Conservation (phyloP, 2,329 filamentous ascomycete species). For the Knufia petricola region DNA sequence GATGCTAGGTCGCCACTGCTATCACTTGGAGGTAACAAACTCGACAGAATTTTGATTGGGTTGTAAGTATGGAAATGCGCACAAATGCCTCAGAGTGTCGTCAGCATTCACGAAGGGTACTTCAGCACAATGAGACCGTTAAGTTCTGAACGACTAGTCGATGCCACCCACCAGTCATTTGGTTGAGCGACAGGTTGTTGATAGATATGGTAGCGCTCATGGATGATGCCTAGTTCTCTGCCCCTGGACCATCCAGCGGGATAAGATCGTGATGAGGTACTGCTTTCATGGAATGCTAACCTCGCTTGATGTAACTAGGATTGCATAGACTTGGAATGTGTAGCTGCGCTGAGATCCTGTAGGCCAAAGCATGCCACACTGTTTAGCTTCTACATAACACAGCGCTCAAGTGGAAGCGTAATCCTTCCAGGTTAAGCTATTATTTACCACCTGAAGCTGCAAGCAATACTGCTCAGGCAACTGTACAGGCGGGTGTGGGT, state of each 20-base stretch:
- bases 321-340: conserved; percentile 4
- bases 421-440: conserved; percentile 2
- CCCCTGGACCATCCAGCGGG: not conserved
- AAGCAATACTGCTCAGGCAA: conserved; percentile 3
- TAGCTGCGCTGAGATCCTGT: conserved; percentile 3
- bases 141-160: conserved; percentile 2
- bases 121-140: too few relatives aligned
- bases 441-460: not conserved
- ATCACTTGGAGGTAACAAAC: conserved; percentile 3
- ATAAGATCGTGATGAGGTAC: conserved; percentile 2
- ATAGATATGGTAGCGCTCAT: conserved; percentile 4
- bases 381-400: conserved; percentile 3
- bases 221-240: conserved; percentile 3
- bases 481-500: not conserved
- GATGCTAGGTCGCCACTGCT: conserved; percentile 3
- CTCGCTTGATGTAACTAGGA: conserved; percentile 3
- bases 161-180: conserved; percentile 1
- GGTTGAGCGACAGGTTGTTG: conserved; percentile 3
- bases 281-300: conserved; percentile 3
- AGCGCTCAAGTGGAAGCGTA: conserved; percentile 3
- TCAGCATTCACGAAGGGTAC: conserved; percentile 7
- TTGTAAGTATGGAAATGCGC: conserved; percentile 5
- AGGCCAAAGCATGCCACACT: conserved; percentile 2
- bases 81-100: conserved; percentile 9
- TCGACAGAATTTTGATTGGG: conserved; percentile 9